Evolutionary conservation across 1,284 basidiomycete species (phyloP), one percentile per base, ranked within the genome.

Genomic region (Microbotryum violaceum): DNA sequence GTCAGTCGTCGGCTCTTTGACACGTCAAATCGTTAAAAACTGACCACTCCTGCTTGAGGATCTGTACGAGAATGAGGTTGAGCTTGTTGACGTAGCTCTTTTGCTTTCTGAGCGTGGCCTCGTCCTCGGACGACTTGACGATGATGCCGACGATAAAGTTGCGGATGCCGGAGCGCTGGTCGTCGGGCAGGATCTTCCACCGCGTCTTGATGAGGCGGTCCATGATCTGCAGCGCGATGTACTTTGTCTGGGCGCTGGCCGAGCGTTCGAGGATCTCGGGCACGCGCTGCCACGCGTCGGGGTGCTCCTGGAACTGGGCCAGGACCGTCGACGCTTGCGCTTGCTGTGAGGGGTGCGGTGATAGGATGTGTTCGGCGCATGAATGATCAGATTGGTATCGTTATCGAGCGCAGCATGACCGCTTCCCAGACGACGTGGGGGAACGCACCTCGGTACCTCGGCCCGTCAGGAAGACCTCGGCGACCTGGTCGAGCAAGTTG

Each of bases 281-380:
- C 2, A 98, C 96, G 74, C 91, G 84, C 69, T 94, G 93, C 96
- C 96, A 99, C 52, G 92, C 86, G 64, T 98, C 96, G n/a, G 91
- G 89, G 76, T 91, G 83, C 69, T 98, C 96, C 70, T 98, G 92
- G 74, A 99, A 90, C 75, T 96, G 92, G 12, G 92, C 93, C 67
- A 97, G 82, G 62, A 89, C 82, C 74, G 87, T 62, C 54, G 64
- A 63, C 18, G 66, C 61, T 61, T 60, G 65, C 56, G 62, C 56
- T 57, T 63, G 62, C 60, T 65, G 57, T 37, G 25, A 1, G 10
- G 16, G n/a, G 27, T 16, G 27, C 49, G 4, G 6, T 42, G 25
- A 33, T 20, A 25, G 29, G 51, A 8, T 21, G 6, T 16, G 8
- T n/a, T 5, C 44, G 20, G 14, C 21, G 7, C 45, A 6, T 29